Evolutionary conservation across 441 rosid genomes (phyloP).

Genomic region (Pelargonium cotyledonis): DNA sequence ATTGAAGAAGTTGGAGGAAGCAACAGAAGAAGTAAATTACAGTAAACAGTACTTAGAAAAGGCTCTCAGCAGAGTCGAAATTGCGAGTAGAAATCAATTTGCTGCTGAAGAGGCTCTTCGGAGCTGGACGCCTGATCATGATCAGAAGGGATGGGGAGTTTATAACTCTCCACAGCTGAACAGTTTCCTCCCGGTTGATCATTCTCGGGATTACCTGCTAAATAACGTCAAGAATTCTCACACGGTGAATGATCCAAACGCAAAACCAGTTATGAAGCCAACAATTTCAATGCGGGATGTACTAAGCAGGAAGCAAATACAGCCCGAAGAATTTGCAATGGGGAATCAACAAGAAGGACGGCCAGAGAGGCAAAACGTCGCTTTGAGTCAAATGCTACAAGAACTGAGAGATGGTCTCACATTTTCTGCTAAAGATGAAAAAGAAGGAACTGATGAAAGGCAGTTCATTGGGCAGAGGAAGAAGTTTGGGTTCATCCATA

Average conservation of each 20-base stretch:
- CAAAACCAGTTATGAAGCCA: constrained; percentile 53
- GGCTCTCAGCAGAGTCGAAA: constrained; percentile 61
- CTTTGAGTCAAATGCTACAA: constrained; percentile 78
- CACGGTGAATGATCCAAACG: constrained; percentile 21
- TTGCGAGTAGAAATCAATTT: constrained; percentile 61
- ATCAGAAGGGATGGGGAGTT: constrained; percentile 32
- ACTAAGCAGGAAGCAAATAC: constrained; percentile 62
- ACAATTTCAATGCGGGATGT: constrained; percentile 86
- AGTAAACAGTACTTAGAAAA: constrained; percentile 66
- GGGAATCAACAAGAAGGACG: constrained; percentile 41
- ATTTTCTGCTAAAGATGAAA: constrained; percentile 40
- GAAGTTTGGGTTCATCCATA: constrained; percentile 88
- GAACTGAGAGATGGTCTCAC: constrained; percentile 61
- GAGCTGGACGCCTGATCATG: constrained; percentile 51
- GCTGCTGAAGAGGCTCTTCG: constrained; percentile 71
- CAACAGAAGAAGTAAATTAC: constrained; percentile 59
- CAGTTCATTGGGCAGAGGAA: constrained; percentile 57
- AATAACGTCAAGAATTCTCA: constrained; percentile 28
- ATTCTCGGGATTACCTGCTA: constrained; percentile 36
- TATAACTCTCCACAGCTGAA: constrained; percentile 35
- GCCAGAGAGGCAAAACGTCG: constrained; percentile 44
- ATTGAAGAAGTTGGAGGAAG: constrained; percentile 68
- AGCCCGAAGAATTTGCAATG: constrained; percentile 38
- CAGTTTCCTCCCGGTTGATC: constrained; percentile 34
- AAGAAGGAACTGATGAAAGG: constrained; percentile 41